These are phyloP conservation scores for Xeromyces bisporus DNA, from an alignment of 495 filamentous ascomycete genomes.

Conservation along the genomic window DNA sequence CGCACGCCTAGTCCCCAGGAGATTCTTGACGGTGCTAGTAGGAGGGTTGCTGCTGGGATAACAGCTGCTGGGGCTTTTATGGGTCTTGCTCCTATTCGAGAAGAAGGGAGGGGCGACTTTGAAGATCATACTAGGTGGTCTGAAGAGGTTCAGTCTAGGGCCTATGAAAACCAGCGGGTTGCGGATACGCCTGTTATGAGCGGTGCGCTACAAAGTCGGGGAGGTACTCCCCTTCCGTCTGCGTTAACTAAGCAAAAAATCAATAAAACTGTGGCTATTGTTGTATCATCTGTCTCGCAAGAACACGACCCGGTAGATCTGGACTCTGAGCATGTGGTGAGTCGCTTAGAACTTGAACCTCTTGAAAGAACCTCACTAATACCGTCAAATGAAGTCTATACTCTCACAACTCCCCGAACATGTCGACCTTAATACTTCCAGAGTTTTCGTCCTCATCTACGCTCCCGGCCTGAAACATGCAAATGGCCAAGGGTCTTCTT, in stretches of 20 bases:
- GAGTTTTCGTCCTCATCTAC: constrained; percentile 79
- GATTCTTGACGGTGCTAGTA: constrained; percentile 62
- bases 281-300: constrained; percentile 59
- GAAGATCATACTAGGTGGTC: constrained; percentile 75
- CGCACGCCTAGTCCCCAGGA: constrained; percentile 83
- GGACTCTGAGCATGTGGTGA: constrained; percentile 60
- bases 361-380: too few species aligned
- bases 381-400: constrained; percentile 44
- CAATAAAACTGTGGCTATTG: constrained; percentile 66
- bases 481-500: constrained; percentile 19
- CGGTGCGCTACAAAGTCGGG: constrained; percentile 12
- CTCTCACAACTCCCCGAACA: constrained; percentile 71
- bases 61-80: constrained; percentile 70
- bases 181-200: constrained; percentile 13
- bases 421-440: constrained; percentile 45
- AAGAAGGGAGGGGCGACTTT: constrained; percentile 65
- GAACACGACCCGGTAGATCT: constrained; percentile 44
- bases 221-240: constrained; percentile 6
- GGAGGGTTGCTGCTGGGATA: constrained; percentile 58
- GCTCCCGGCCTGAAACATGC: constrained; percentile 59
- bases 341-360: too few species aligned
- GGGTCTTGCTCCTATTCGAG: constrained; percentile 65
- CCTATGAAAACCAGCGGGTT: constrained; percentile 16
- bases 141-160: constrained; percentile 49
- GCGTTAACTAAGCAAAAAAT: constrained; percentile 32